Evolutionary conservation across 2,329 filamentous ascomycete species (phyloP).

Genomic region (Colletotrichum musae): DNA sequence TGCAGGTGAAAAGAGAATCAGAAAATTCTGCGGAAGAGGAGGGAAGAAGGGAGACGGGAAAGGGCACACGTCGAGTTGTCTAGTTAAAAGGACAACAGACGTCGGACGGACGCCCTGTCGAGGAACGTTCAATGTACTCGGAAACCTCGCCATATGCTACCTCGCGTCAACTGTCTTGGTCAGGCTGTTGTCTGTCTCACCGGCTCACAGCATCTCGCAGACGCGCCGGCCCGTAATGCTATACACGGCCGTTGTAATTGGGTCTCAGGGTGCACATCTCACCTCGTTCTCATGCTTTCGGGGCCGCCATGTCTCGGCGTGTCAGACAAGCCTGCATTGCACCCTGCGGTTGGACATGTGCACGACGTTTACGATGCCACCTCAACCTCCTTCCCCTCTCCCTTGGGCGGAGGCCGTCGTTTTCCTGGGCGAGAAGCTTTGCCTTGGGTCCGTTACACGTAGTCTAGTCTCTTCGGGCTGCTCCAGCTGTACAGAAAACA

Average conservation of each 20-base stretch:
- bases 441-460: no score
- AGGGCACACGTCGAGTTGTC: background rate
- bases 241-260: slow-evolving; percentile 24
- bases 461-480: no score
- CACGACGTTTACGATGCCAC: background rate
- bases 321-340: slow-evolving; percentile 7
- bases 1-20: background rate
- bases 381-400: background rate
- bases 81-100: background rate
- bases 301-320: slow-evolving; percentile 30
- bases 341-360: background rate
- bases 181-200: slow-evolving; percentile 25
- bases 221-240: slow-evolving; percentile 36
- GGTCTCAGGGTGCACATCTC: background rate
- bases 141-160: slow-evolving; percentile 15
- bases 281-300: slow-evolving; percentile 13
- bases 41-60: background rate
- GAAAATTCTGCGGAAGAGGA: background rate
- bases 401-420: background rate
- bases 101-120: background rate
- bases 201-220: slow-evolving; percentile 18
- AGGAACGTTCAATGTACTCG: background rate
- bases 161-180: slow-evolving; percentile 23
- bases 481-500: no score
- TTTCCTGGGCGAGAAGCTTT: no score